A percentile compares a stretch with the other conserved stretches of the same genome.
Evolutionary conservation across 2,329 filamentous ascomycete genomes (phyloP).

Genomic region (Teratosphaeria epicoccoides): DNA sequence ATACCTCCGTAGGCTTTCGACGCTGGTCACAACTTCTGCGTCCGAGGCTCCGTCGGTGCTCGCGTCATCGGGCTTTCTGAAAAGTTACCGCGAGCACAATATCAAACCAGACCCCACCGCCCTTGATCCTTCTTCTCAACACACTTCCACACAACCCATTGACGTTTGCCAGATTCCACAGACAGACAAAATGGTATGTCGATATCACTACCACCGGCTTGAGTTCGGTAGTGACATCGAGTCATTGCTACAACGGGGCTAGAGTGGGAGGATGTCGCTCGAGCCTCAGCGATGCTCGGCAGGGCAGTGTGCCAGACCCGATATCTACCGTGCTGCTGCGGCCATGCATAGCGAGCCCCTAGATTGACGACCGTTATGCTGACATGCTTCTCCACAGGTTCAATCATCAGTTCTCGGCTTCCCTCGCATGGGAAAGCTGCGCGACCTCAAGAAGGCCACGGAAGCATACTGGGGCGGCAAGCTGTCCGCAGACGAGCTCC

Average conservation of each 20-base stretch:
- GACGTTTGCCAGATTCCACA: not conserved
- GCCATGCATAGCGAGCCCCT: not conserved
- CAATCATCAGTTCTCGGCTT: slow-evolving; percentile 79
- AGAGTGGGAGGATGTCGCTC: not conserved
- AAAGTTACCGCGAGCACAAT: not conserved
- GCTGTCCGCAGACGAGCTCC: slow-evolving; percentile 79
- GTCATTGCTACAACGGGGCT: not conserved
- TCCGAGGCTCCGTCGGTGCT: not conserved
- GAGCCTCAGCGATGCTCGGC: too few species aligned
- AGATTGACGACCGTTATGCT: not conserved
- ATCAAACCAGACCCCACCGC: not conserved
- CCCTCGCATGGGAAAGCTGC: slow-evolving; percentile 95
- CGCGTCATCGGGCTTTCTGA: not conserved
- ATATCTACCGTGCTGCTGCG: too few species aligned
- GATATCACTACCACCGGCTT: not conserved
- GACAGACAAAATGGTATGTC: not conserved
- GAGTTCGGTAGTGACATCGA: not conserved
- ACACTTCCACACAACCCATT: not conserved
- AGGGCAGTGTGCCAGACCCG: too few species aligned
- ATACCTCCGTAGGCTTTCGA: not conserved
- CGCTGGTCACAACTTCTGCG: not conserved
- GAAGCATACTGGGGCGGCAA: slow-evolving; percentile 94
- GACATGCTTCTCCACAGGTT: slow-evolving; percentile 26
- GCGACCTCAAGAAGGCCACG: slow-evolving; percentile 99
- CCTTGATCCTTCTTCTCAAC: not conserved